Conservation (phyloP, 768 basidiomycete genomes). For the Russula vinacea region DNA sequence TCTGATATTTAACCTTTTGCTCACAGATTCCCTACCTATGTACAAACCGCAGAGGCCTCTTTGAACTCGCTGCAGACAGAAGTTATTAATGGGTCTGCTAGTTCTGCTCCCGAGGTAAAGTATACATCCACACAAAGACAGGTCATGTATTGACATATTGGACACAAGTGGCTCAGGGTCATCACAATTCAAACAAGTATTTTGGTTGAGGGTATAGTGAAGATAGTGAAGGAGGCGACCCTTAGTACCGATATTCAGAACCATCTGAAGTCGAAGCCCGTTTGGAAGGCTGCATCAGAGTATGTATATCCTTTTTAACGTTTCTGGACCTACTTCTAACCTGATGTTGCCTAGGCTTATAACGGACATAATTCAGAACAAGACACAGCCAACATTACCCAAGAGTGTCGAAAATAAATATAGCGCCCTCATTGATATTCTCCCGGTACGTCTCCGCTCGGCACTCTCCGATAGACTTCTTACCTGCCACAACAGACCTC, state of each 20-base stretch:
- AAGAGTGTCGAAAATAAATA: not conserved
- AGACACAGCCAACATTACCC: not conserved
- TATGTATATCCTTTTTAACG: not conserved
- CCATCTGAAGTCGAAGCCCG: conserved; percentile 20
- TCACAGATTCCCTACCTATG: conserved; percentile 16
- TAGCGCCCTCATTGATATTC: not conserved
- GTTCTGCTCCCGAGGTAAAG: not conserved
- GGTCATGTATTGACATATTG: not conserved
- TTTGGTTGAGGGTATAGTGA: conserved; percentile 20
- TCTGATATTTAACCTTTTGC: not conserved
- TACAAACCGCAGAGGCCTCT: not conserved
- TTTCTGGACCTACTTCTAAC: not conserved
- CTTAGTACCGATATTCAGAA: not conserved
- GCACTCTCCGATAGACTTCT: not conserved
- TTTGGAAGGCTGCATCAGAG: conserved; percentile 17
- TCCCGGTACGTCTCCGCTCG: conserved; percentile 8
- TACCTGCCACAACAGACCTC: not conserved
- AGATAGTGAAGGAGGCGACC: not conserved
- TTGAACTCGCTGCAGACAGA: not conserved
- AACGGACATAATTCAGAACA: not conserved
- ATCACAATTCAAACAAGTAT: conserved; percentile 22
- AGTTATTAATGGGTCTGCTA: not conserved
- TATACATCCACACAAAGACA: not conserved
- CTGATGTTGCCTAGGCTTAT: conserved; percentile 11
- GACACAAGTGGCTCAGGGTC: conserved; percentile 18